Conservation (phyloP, 345 rosid species). For the Carallia pectinifolia region DNA sequence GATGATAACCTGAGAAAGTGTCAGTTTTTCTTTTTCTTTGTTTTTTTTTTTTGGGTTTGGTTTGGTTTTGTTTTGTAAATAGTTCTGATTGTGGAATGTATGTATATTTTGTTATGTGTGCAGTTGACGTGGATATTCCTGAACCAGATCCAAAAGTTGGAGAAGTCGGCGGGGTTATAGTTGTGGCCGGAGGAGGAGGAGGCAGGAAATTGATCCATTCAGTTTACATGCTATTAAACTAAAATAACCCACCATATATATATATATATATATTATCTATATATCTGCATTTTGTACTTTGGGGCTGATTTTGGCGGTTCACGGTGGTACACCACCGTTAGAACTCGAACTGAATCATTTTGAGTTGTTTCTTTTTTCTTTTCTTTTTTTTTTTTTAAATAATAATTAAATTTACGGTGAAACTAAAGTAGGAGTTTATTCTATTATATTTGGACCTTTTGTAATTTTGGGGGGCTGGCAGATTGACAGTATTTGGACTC, state of each 20-base stretch:
- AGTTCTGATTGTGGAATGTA: slow-evolving; percentile 12
- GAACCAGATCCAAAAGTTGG: slow-evolving; percentile 72
- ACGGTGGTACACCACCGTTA: background rate
- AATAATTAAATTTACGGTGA: too few relatives aligned
- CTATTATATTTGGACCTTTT: too few relatives aligned
- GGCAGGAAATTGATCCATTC: slow-evolving; percentile 1
- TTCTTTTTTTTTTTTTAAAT: background rate
- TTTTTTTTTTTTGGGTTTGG: background rate
- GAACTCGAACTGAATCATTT: slow-evolving; percentile 13
- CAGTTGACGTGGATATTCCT: slow-evolving; percentile 99
- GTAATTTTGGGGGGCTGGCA: too few relatives aligned
- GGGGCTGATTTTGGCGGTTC: slow-evolving; percentile 22
- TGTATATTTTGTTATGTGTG: slow-evolving; percentile 16
- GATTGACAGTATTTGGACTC: too few relatives aligned
- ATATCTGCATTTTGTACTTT: slow-evolving; percentile 1
- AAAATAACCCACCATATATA: background rate
- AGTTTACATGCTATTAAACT: slow-evolving; percentile 12
- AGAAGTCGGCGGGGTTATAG: slow-evolving; percentile 58
- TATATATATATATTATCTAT: too few relatives aligned
- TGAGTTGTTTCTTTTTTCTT: background rate
- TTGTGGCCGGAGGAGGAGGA: background rate
- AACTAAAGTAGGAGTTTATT: too few relatives aligned
- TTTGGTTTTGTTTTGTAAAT: too few relatives aligned
- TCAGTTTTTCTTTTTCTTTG: too few relatives aligned
- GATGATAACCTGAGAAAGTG: background rate